Percentiles rank a stretch among this genome's conserved stretches.
Conservation (phyloP, 2,329 filamentous ascomycete genomes). For the Colletotrichum agaves region DNA sequence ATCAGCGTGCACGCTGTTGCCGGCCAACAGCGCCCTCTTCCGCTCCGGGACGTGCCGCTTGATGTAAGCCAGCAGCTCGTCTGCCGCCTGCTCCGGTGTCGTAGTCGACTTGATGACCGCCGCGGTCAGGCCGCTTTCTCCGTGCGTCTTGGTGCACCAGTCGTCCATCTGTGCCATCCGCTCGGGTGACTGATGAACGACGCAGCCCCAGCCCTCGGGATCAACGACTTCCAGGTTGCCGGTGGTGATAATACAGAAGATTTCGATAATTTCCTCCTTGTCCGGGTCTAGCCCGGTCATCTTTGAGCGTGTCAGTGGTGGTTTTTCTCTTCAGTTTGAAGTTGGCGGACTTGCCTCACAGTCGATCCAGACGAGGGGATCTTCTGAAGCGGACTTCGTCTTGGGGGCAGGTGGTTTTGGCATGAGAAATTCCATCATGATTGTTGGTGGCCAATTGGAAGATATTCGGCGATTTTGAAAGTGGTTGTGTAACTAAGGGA, state of each 20-base stretch:
- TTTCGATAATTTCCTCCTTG: slow-evolving; percentile 86
- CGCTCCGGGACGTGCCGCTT: slow-evolving; percentile 74
- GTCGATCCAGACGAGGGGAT: slow-evolving; percentile 88
- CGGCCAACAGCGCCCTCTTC: slow-evolving; percentile 79
- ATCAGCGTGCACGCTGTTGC: slow-evolving; percentile 94
- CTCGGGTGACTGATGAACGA: slow-evolving; percentile 78
- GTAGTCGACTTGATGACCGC: slow-evolving; percentile 79
- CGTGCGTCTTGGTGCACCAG: slow-evolving; percentile 89
- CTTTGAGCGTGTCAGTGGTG: slow-evolving; percentile 55
- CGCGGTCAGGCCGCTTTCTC: slow-evolving; percentile 81
- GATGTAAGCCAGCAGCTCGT: slow-evolving; percentile 81
- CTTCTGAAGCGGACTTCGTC: slow-evolving; percentile 45
- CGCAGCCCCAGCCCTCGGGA: slow-evolving; percentile 78
- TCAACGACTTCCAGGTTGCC: slow-evolving; percentile 81
- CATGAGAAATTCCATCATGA: slow-evolving; percentile 33
- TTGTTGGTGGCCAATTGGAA: background rate
- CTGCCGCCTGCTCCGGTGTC: slow-evolving; percentile 77
- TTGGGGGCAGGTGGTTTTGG: slow-evolving; percentile 6
- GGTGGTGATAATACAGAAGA: slow-evolving; percentile 92
- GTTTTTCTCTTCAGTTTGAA: background rate
- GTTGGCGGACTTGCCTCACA: slow-evolving; percentile 56
- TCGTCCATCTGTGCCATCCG: slow-evolving; percentile 83
- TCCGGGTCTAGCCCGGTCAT: slow-evolving; percentile 90
- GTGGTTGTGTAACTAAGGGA: background rate
- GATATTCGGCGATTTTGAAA: background rate